Evolutionary conservation across 106 monocot species (phyloP).

Genomic region (Xerophyta viscosa): DNA sequence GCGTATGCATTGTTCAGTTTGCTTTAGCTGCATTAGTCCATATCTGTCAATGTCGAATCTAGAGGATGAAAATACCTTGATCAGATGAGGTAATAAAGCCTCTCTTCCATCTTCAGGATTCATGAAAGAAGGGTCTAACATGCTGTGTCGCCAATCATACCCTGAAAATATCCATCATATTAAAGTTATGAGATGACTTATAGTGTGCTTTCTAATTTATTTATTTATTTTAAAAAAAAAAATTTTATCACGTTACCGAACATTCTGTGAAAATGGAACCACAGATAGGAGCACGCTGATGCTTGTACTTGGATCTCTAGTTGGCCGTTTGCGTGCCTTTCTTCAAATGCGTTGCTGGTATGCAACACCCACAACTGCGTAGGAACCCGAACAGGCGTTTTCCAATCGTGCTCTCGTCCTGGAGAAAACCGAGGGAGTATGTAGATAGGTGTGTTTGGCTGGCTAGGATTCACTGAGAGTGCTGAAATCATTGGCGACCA

Average conservation of each 20-base stretch:
- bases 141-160: slow-evolving; percentile 54
- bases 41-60: too few species aligned
- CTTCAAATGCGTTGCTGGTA: slow-evolving; percentile 64
- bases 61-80: slow-evolving; percentile 22
- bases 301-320: slow-evolving; percentile 38
- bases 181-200: too few species aligned
- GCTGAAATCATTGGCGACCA: slow-evolving; percentile 72
- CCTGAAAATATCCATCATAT: slow-evolving; percentile 54
- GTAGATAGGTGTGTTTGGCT: slow-evolving; percentile 52
- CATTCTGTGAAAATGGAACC: slow-evolving; percentile 77
- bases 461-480: slow-evolving; percentile 49
- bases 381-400: slow-evolving; percentile 50
- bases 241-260: slow-evolving; percentile 80
- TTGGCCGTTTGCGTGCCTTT: slow-evolving; percentile 17
- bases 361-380: slow-evolving; percentile 61
- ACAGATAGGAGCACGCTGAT: slow-evolving; percentile 70
- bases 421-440: slow-evolving; percentile 56
- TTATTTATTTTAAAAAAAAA: too few species aligned
- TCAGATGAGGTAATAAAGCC: slow-evolving; percentile 45
- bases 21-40: too few species aligned
- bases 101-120: slow-evolving; percentile 31
- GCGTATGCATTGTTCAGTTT: too few species aligned
- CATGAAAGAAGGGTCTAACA: slow-evolving; percentile 72
- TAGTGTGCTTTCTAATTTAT: too few species aligned
- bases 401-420: slow-evolving; percentile 37